Evolutionary conservation across 371 early-diverging fungal genomes (phyloP), one percentile per base, ranked within the genome.

Genomic region (Dichotomocladium elegans): DNA sequence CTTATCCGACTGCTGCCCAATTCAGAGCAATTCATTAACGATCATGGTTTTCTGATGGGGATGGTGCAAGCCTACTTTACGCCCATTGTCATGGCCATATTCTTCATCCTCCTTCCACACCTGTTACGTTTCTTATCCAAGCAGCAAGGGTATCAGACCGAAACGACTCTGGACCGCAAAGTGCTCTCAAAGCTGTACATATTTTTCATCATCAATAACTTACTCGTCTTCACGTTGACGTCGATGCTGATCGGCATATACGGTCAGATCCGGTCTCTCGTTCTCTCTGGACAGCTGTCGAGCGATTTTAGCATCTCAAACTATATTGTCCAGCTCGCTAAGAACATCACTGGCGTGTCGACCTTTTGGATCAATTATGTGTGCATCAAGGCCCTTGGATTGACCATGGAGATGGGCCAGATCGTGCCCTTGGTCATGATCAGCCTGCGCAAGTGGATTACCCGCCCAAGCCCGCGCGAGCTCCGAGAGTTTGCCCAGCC

Each of bases 331-430:
- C 68, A 66, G 37, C 45, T 70, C 19, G 74, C 71, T 4, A 65
- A 65, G 33, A 70, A 77, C 55, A 48, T 79, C 59, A 60, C 68
- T 0, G 69, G 69, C 33, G 63, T 69, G 2, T 71, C 72, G 8
- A 65, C 62, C 6, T 88, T 88, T 61, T 89, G 89, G 89, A 86
- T 87, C 31, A 78, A 81, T 28, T 88, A 86, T 55, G 73, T 86
- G 14, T 82, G 85, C 37, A 70, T 86, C 40, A 76, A 80, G 47
- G 63, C 56, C 1, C 62, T 68, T 3, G 79, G 82, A 30, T 70
- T 79, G 11, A 72, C 72, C 0, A 63, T 88, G 67, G 88, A 88
- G 58, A 63, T 90, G 47, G 82, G 79, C 24, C 92, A 92, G 74
- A 52, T 81, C 5, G 61, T 88, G 3, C 83, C 89, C 10, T 61